Percentiles rank a stretch among this genome's conserved stretches.
These are phyloP conservation scores for Kurtzmaniella quercitrusa DNA, from an alignment of 1,139 yeast species.

Conservation along the genomic window DNA sequence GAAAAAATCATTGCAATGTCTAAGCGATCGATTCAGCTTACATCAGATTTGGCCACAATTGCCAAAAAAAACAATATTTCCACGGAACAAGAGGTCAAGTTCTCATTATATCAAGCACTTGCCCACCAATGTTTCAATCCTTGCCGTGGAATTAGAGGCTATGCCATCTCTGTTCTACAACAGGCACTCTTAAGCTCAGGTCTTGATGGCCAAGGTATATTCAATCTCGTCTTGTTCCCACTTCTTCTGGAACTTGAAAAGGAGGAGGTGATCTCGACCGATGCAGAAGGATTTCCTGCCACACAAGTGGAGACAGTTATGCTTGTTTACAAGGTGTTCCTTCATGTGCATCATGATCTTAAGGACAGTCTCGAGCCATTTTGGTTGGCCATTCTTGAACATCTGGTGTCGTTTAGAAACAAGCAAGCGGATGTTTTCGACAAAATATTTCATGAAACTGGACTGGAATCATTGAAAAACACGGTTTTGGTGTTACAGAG, in stretches of 20 bases:
- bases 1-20: slow-evolving; percentile 56
- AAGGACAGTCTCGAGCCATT: slow-evolving; percentile 19
- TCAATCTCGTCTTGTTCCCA: slow-evolving; percentile 75
- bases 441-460: slow-evolving; percentile 50
- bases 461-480: slow-evolving; percentile 62
- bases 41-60: slow-evolving; percentile 43
- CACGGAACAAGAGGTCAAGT: slow-evolving; percentile 33
- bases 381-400: slow-evolving; percentile 37
- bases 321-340: slow-evolving; percentile 65
- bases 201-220: slow-evolving; percentile 49
- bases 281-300: slow-evolving; percentile 55
- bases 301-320: slow-evolving; percentile 67
- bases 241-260: slow-evolving; percentile 62
- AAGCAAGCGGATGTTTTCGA: slow-evolving; percentile 21
- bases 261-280: slow-evolving; percentile 64
- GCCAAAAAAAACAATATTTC: slow-evolving; percentile 18
- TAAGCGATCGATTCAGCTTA: slow-evolving; percentile 56
- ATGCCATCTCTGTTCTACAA: slow-evolving; percentile 58
- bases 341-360: slow-evolving; percentile 41
- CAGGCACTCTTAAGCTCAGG: slow-evolving; percentile 32
- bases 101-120: slow-evolving; percentile 70
- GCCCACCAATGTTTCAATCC: slow-evolving; percentile 90
- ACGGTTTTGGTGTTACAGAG: slow-evolving; percentile 38
- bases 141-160: slow-evolving; percentile 67
- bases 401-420: slow-evolving; percentile 22